Evolutionary conservation across 192 early-diverging fungal species (phyloP).

Genomic region (Oehlia diaphana): DNA sequence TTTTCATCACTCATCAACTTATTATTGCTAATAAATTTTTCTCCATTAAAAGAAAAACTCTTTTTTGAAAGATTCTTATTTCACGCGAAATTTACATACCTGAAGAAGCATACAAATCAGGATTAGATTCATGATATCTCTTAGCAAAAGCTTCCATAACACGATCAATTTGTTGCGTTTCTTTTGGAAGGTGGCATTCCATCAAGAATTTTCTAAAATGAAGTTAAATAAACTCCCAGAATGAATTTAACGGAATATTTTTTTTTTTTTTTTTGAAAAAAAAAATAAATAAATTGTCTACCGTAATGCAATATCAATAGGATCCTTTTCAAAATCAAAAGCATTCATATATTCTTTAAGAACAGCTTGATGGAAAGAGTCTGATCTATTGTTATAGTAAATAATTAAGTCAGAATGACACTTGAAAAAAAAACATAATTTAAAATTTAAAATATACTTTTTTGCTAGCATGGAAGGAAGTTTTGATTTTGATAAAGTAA

Average conservation of each 20-base stretch:
- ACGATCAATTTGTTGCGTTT: conserved; percentile 86
- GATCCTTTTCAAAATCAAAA: conserved; percentile 61
- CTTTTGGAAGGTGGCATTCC: conserved; percentile 73
- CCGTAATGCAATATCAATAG: conserved; percentile 66
- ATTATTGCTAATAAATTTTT: no score
- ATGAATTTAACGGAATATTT: not conserved
- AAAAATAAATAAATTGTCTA: conserved; percentile 20
- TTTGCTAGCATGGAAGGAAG: conserved; percentile 58
- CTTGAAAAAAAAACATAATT: not conserved
- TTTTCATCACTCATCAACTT: no score
- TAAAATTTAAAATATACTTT: conserved; percentile 17
- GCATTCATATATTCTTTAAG: conserved; percentile 59
- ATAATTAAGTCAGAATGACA: not conserved
- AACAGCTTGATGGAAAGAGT: conserved; percentile 55
- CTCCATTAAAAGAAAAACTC: no score
- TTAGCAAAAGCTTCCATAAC: conserved; percentile 73
- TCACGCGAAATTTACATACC: conserved; percentile 23
- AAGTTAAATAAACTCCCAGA: not conserved
- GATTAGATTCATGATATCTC: conserved; percentile 71
- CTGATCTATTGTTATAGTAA: conserved; percentile 25
- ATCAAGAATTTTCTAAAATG: conserved; percentile 65
- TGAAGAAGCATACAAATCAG: conserved; percentile 57
- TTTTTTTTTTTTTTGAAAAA: not conserved
- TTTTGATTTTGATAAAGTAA: conserved; percentile 50
- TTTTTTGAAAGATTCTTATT: no score